Conservation (phyloP, 1,284 basidiomycete species). For the Porogramme epimiltina region DNA sequence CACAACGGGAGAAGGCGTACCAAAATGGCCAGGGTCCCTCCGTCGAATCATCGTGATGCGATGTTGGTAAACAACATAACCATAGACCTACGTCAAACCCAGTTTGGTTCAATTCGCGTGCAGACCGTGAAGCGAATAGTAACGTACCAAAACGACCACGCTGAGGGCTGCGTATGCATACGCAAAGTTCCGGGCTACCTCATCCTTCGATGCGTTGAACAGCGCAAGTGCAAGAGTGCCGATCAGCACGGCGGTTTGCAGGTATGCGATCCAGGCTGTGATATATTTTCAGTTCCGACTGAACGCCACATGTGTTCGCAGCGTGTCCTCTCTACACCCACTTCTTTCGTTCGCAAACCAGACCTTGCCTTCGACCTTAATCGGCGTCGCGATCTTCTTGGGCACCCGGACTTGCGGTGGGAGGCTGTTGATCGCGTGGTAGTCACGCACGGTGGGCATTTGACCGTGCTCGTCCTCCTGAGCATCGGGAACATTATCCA, state of each 20-base stretch:
- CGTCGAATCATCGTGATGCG: constrained; percentile 91
- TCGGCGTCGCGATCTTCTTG: constrained; percentile 87
- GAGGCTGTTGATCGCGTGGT: constrained; percentile 65
- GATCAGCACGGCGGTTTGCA: constrained; percentile 84
- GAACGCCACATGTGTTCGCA: not conserved
- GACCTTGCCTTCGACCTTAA: constrained; percentile 96
- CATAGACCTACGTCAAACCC: constrained; percentile 65
- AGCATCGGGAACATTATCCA: constrained; percentile 69
- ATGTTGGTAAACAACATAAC: constrained; percentile 85
- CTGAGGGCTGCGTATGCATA: constrained; percentile 85
- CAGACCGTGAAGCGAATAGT: not conserved
- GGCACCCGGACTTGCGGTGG: constrained; percentile 69
- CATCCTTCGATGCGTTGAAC: constrained; percentile 84
- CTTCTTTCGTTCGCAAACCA: constrained; percentile 99
- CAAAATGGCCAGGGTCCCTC: constrained; percentile 90
- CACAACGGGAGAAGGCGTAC: constrained; percentile 45
- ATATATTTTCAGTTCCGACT: constrained; percentile 5
- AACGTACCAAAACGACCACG: constrained; percentile 59
- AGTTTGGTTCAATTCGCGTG: not conserved
- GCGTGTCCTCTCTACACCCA: constrained; percentile 34
- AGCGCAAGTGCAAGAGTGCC: constrained; percentile 87
- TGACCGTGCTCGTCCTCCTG: constrained; percentile 52
- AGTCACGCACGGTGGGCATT: constrained; percentile 65
- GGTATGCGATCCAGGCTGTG: constrained; percentile 88
- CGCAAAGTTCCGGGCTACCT: constrained; percentile 78